Base-by-base conservation (phyloP, 352 stramenopile species). In the Phytophthora citrophthora region DNA sequence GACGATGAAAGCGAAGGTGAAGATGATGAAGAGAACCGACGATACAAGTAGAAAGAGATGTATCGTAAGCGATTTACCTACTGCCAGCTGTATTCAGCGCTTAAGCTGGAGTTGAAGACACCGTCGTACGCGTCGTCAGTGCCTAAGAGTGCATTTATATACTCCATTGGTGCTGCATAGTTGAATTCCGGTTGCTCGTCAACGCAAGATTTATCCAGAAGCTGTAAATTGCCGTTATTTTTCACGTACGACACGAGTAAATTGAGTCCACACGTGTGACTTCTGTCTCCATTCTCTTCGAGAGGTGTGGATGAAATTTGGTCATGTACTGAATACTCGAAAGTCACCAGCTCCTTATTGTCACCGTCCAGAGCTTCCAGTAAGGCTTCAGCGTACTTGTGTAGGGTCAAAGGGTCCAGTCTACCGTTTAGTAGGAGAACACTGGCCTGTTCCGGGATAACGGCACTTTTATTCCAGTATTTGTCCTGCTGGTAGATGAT, bases 391-490 rank as follows among this genome's bases (percentile, higher is more conserved):
- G 76, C 71, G 32, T 78, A 86, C 47, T 86, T 79, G 64, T 76
- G 53, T 12, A 72, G 63, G 2, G 76, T 86, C 40, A 83, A 49
- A 3, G 76, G 62, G 16, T 86, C 72, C 34, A 86, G 15, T 31
- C 74, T 78, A n/a, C 68, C 58, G 38, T 73, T 83, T 12, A 88
- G 16, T 6, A 88, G 43, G 3, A 86, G 27, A 38, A 88, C 74
- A 27, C 61, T 79, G 13, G 70, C 57, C 3, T 72, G 61, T 4
- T 29, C 40, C 3, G 76, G 71, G 40, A 84, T 81, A 20, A 24
- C 55, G 5, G 72, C 78, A 5, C 68, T 64, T 5, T 62, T 54
- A 57, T 83, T 83, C 67, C 70, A 88, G 70, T 85, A 88, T 38
- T 76, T 48, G 54, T 87, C 77, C 4, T 61, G 75, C 20, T 68